These are phyloP conservation scores for Euphorbia schlechtendalii DNA, from an alignment of 441 rosid genomes.

Conservation along the genomic window DNA sequence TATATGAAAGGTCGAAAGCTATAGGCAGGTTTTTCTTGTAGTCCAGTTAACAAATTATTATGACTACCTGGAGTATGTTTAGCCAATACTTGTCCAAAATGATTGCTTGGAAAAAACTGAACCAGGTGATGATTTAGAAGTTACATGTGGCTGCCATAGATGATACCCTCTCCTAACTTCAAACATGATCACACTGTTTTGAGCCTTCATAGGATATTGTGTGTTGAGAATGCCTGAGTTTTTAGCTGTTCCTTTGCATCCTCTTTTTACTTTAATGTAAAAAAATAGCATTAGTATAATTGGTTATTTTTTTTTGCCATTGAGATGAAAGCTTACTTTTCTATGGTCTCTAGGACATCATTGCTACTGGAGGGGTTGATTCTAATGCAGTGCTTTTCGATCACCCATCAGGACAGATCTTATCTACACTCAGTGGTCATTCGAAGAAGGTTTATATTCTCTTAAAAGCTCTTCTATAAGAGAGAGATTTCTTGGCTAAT, in stretches of 20 bases:
- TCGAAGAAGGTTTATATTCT: slow-evolving; percentile 71
- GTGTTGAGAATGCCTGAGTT: no score
- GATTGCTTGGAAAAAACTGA: neutral
- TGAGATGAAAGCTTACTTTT: slow-evolving; percentile 3
- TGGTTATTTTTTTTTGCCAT: neutral
- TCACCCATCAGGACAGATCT: slow-evolving; percentile 79
- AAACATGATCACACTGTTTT: neutral
- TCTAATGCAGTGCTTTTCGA: slow-evolving; percentile 80
- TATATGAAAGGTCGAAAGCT: neutral
- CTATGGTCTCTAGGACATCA: slow-evolving; percentile 54
- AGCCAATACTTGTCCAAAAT: neutral
- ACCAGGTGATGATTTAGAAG: neutral
- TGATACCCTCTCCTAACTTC: neutral
- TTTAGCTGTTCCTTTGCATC: neutral
- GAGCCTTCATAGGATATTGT: neutral
- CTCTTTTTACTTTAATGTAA: neutral
- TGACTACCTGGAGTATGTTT: no score
- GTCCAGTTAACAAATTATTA: no score
- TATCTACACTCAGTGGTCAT: slow-evolving; percentile 88
- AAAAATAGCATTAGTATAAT: neutral
- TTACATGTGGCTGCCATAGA: neutral
- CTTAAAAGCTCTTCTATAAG: slow-evolving; percentile 3
- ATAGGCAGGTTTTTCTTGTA: neutral
- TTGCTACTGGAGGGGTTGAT: slow-evolving; percentile 95
- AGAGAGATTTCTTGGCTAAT: slow-evolving; percentile 14